phyloP scores from a whole-genome alignment of 257 asterid genomes.

The Agastache rugosa region DNA sequence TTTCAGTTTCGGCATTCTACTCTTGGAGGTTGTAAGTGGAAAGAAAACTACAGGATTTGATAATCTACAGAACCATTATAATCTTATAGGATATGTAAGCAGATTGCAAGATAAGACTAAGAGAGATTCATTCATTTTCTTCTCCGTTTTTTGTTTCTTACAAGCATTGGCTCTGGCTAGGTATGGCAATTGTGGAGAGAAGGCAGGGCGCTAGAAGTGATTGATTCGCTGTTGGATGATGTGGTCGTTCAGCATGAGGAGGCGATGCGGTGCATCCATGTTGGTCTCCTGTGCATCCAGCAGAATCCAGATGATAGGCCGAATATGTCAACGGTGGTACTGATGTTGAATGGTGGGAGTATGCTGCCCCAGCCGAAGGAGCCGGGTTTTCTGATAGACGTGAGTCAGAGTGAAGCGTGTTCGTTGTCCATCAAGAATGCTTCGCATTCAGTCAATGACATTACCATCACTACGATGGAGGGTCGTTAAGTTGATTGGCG shows the following conservation, averaged over 20 bases:
- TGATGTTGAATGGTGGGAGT: constrained; percentile 47
- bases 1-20: constrained; percentile 47
- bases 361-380: constrained; percentile 48
- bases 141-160: neutral
- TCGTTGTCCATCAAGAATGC: constrained; percentile 15
- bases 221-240: constrained; percentile 33
- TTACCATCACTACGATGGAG: constrained; percentile 41
- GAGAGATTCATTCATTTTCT: neutral
- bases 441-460: constrained; percentile 25
- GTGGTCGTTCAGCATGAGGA: constrained; percentile 30
- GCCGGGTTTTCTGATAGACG: constrained; percentile 52
- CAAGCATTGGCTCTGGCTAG: constrained; percentile 24
- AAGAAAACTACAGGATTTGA: constrained; percentile 41
- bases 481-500: constrained; percentile 30
- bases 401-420: constrained; percentile 23
- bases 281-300: constrained; percentile 54
- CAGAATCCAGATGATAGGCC: constrained; percentile 54
- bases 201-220: constrained; percentile 42
- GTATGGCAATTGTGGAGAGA: constrained; percentile 52
- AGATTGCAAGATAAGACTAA: neutral
- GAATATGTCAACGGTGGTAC: constrained; percentile 48
- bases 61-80: constrained; percentile 26
- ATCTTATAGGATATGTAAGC: constrained; percentile 49
- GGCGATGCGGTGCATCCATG: constrained; percentile 40
- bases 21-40: constrained; percentile 44